These are phyloP conservation scores for Arachnomyces sp. DNA, from an alignment of 2,329 filamentous ascomycete species.

Conservation along the genomic window DNA sequence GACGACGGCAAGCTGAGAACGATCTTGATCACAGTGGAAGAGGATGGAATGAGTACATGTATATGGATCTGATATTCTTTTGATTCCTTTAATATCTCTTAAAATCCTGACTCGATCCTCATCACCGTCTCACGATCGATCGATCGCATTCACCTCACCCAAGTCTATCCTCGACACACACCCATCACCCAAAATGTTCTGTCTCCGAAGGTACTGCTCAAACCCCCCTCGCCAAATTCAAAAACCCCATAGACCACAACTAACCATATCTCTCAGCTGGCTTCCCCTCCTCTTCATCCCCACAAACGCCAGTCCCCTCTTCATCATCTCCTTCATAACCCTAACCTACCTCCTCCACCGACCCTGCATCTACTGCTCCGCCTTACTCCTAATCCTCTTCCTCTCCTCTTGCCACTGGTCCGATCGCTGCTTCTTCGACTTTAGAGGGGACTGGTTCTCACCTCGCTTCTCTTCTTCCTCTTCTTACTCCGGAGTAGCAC, in stretches of 20 bases:
- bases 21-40: neutral
- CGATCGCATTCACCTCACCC: neutral
- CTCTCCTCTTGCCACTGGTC: slow-evolving; percentile 86
- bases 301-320: slow-evolving; percentile 74
- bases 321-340: slow-evolving; percentile 81
- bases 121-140: slow-evolving; percentile 2
- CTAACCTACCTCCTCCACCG: slow-evolving; percentile 95
- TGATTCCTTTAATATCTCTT: too few relatives aligned
- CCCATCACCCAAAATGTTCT: slow-evolving; percentile 49
- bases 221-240: neutral
- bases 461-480: slow-evolving; percentile 49
- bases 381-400: slow-evolving; percentile 91
- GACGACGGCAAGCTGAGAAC: too few relatives aligned
- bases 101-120: too few relatives aligned
- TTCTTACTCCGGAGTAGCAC: slow-evolving; percentile 20
- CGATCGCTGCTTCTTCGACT: slow-evolving; percentile 87
- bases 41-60: neutral
- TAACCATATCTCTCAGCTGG: slow-evolving; percentile 50
- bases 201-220: slow-evolving; percentile 51
- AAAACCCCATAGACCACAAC: slow-evolving; percentile 1
- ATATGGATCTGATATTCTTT: too few relatives aligned
- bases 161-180: neutral
- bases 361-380: slow-evolving; percentile 95
- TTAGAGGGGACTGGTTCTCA: slow-evolving; percentile 86
- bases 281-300: slow-evolving; percentile 82